phyloP scores from a whole-genome alignment of 208 protist genomes.

The Endotrypanum monterogeii region DNA sequence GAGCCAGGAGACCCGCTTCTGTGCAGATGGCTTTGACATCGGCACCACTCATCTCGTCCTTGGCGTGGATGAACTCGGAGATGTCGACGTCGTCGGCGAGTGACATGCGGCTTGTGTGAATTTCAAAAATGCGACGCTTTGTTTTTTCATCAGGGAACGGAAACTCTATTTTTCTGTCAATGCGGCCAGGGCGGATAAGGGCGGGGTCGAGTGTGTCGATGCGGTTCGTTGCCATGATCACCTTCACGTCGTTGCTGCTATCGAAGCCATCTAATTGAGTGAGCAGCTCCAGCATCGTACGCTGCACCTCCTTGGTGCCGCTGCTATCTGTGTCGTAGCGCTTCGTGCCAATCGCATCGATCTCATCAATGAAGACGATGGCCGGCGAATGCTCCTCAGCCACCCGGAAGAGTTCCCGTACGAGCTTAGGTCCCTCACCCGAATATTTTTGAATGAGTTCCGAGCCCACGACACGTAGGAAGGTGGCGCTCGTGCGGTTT shows the following conservation, averaged over 20 bases:
- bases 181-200: slow-evolving; percentile 99
- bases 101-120: slow-evolving; percentile 99
- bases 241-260: slow-evolving; percentile 99
- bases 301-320: slow-evolving; percentile 99
- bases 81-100: slow-evolving; percentile 98
- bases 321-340: slow-evolving; percentile 97
- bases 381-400: slow-evolving; percentile 98
- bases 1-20: slow-evolving; percentile 99
- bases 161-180: slow-evolving; percentile 99
- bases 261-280: slow-evolving; percentile 99
- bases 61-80: slow-evolving; percentile 99
- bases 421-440: slow-evolving; percentile 99
- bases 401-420: slow-evolving; percentile 99
- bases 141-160: slow-evolving; percentile 99
- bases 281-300: slow-evolving; percentile 99
- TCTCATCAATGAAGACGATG: slow-evolving; percentile 99
- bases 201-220: slow-evolving; percentile 99
- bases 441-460: slow-evolving; percentile 99
- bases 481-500: slow-evolving; percentile 99
- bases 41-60: slow-evolving; percentile 99
- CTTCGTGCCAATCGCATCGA: slow-evolving; percentile 99
- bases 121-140: slow-evolving; percentile 99
- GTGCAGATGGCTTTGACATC: slow-evolving; percentile 99
- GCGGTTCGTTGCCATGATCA: slow-evolving; percentile 99
- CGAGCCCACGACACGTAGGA: slow-evolving; percentile 99